A percentile compares a stretch with the other conserved stretches of the same genome.
Evolutionary conservation across 768 basidiomycete genomes (phyloP).

Genomic region (Phylloporus arenicola): DNA sequence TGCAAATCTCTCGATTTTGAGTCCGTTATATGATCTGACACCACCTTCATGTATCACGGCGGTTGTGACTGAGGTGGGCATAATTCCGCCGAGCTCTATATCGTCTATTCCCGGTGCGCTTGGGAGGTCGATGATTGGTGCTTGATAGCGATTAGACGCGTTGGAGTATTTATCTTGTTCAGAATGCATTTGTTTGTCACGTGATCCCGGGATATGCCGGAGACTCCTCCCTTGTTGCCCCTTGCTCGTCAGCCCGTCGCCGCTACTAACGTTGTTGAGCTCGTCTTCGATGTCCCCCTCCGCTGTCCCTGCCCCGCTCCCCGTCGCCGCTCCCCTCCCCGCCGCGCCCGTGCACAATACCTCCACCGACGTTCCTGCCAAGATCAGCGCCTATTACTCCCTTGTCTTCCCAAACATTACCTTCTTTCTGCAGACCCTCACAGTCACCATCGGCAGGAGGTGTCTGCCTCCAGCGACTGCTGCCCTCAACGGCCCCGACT

Average conservation of each 20-base stretch:
- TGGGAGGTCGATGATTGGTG: constrained; percentile 22
- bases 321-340: constrained; percentile 7
- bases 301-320: background rate
- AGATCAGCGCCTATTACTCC: constrained; percentile 90
- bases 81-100: constrained; percentile 90
- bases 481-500: constrained; percentile 43
- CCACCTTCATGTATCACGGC: constrained; percentile 90
- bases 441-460: constrained; percentile 89
- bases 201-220: constrained; percentile 15
- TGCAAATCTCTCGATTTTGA: constrained; percentile 68
- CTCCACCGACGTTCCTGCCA: constrained; percentile 44
- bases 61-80: constrained; percentile 93
- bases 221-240: constrained; percentile 2
- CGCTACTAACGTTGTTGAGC: constrained; percentile 6
- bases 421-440: constrained; percentile 95
- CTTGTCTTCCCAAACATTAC: constrained; percentile 92
- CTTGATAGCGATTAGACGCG: constrained; percentile 4
- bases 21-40: constrained; percentile 91
- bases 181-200: constrained; percentile 18
- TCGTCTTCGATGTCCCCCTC: constrained; percentile 25
- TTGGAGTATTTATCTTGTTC: constrained; percentile 10
- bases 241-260: constrained; percentile 7
- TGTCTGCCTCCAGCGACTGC: constrained; percentile 63
- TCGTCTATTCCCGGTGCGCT: constrained; percentile 76
- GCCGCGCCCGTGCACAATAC: constrained; percentile 4